Evolutionary conservation across 192 early-diverging fungal genomes (phyloP), one percentile per base, ranked within the genome.

Genomic region (Mycoemilia scoparia): DNA sequence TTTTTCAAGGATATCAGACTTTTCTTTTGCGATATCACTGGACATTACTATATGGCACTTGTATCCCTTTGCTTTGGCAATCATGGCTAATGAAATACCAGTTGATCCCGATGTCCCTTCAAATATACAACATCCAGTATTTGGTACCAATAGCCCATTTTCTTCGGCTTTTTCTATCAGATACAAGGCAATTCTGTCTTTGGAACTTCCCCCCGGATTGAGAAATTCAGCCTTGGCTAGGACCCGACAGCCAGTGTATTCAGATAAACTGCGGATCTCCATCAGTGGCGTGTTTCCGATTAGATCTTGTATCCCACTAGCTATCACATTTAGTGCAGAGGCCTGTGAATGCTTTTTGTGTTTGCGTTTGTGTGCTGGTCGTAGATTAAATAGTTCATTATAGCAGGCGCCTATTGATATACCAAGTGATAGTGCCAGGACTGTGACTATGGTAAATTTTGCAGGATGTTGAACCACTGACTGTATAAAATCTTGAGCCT

Each of bases 21-120:
- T 97, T 38, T 97, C 92, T 7, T 66, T 32, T 2, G 89, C 84
- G 45, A 79, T 75, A 47, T 97, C 92, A 54, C 88, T 85, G 8
- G 89, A 91, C 83, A 98, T 85, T 7, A 96, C 80, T 31, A 98
- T 95, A 57, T 87, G 84, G 49, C 83, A 85, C 28, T 67, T 59
- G 52, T 98, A 96, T 7, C 93, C 91, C 21, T 73, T 76, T 1
- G 91, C 90, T 10, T 74, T 67, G 10, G 82, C 74, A 24, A 96
- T 77, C 60, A 82, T 77, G 3, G 93, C 91, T 21, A 98, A 65
- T 3, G 89, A 86, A 21, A 98, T 92, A 3, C 93, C 93, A 1
- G 93, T 98, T 2, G 80, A 85, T 4, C 93, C 93, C 7, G 88
- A 84, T 0, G 93, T 98, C 19, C 90, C 90, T 40, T 97, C 93